Evolutionary conservation across 2,329 filamentous ascomycete species (phyloP).

Genomic region (Fusarium sp.): DNA sequence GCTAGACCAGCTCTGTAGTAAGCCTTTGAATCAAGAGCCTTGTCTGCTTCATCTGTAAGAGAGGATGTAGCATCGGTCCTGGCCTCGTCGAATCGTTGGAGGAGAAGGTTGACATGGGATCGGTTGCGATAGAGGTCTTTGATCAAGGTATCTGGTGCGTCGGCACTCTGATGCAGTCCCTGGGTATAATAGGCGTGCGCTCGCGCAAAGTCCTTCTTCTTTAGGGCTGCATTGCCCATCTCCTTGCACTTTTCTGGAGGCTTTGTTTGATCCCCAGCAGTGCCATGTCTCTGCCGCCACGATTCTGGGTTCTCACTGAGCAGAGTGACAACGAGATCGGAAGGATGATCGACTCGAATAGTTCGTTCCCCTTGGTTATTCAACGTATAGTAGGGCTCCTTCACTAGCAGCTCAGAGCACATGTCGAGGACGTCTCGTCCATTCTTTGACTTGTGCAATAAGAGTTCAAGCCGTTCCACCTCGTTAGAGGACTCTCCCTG

Average conservation of each 20-base stretch:
- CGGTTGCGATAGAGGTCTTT: slow-evolving; percentile 48
- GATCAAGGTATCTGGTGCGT: slow-evolving; percentile 17
- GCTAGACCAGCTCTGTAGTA: slow-evolving; percentile 47
- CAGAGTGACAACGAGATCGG: slow-evolving; percentile 39
- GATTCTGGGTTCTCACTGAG: slow-evolving; percentile 28
- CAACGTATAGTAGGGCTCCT: slow-evolving; percentile 61
- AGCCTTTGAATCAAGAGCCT: slow-evolving; percentile 45
- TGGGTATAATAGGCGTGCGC: slow-evolving; percentile 43
- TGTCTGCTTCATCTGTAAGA: slow-evolving; percentile 29
- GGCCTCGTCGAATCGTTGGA: slow-evolving; percentile 46
- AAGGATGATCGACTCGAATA: slow-evolving; percentile 51
- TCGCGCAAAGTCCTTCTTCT: slow-evolving; percentile 25
- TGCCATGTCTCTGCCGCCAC: slow-evolving; percentile 8
- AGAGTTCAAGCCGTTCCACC: slow-evolving; percentile 44
- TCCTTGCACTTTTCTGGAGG: slow-evolving; percentile 39
- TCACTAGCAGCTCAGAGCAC: slow-evolving; percentile 52
- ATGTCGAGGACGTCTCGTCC: slow-evolving; percentile 49
- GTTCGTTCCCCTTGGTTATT: slow-evolving; percentile 52
- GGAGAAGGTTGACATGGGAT: slow-evolving; percentile 46
- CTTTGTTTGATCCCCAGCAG: background rate
- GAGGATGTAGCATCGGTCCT: slow-evolving; percentile 45
- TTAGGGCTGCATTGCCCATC: slow-evolving; percentile 44
- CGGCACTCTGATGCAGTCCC: slow-evolving; percentile 27
- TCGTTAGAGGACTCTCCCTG: slow-evolving; percentile 39
- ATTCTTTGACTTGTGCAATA: slow-evolving; percentile 48